These are phyloP conservation scores for Lolium perenne DNA, from an alignment of 176 grass and related monocot genomes.

Conservation along the genomic window DNA sequence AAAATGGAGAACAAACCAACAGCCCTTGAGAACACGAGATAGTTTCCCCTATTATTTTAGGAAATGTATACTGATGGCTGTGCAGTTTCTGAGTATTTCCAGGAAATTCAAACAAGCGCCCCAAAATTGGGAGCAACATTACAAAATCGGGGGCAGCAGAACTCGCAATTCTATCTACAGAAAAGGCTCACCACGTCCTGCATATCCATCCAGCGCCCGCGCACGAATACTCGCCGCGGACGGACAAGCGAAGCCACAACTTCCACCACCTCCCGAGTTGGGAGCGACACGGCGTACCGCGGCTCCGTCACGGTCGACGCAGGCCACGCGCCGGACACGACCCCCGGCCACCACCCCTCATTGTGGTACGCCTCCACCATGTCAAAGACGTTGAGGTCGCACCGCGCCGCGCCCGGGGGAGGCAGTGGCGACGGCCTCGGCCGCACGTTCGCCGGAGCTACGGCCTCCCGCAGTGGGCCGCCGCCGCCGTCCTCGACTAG, in stretches of 20 bases:
- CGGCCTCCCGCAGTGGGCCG: conserved; percentile 1
- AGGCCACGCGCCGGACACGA: conserved; percentile 42
- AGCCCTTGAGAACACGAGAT: not conserved
- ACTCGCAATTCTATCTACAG: not conserved
- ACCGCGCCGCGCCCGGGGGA: not conserved
- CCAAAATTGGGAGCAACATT: not conserved
- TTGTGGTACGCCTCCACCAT: conserved; percentile 57
- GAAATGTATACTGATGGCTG: not conserved
- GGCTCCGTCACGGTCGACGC: not conserved
- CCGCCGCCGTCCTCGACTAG: not conserved
- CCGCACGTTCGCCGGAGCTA: not conserved
- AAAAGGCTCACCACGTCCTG: conserved; percentile 37
- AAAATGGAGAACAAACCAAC: not conserved
- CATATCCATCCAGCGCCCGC: conserved; percentile 47
- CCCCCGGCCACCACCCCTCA: conserved; percentile 73
- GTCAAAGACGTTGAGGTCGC: conserved; percentile 40
- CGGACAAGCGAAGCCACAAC: conserved; percentile 48
- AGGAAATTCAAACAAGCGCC: not conserved
- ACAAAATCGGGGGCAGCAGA: not conserved
- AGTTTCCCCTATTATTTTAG: not conserved
- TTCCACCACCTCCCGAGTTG: conserved; percentile 41
- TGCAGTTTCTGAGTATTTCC: not conserved
- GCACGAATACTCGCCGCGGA: conserved; percentile 44
- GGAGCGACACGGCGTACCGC: conserved; percentile 56
- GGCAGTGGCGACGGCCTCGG: conserved; percentile 5